A percentile compares a stretch with the other conserved stretches of the same genome.
phyloP scores from a whole-genome alignment of 2,329 filamentous ascomycete species.

The Pyrenophora graminea region DNA sequence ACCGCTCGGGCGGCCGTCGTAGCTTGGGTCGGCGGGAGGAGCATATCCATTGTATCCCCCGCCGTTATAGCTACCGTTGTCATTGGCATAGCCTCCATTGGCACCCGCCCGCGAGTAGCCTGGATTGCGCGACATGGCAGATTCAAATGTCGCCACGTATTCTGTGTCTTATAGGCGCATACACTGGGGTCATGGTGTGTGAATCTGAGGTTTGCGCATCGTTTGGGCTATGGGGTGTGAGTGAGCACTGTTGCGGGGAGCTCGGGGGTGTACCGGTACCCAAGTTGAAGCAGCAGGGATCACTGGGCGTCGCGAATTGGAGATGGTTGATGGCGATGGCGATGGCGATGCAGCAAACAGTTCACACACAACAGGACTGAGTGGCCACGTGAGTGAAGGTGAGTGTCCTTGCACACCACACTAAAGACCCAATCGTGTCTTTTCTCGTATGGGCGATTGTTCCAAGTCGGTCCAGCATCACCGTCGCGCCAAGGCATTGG shows the following conservation, averaged over 20 bases:
- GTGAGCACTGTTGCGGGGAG: constrained; percentile 30
- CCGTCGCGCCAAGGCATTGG: constrained; percentile 19
- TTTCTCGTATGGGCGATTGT: too few species aligned
- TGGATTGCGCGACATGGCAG: constrained; percentile 45
- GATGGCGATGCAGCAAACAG: neutral
- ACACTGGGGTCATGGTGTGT: constrained; percentile 21
- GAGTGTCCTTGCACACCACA: too few species aligned
- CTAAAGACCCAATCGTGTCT: too few species aligned
- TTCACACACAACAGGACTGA: too few species aligned
- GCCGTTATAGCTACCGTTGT: constrained; percentile 18
- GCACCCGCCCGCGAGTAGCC: constrained; percentile 37
- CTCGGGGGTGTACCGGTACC: constrained; percentile 25
- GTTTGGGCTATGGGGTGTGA: constrained; percentile 6
- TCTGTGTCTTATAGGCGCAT: constrained; percentile 3
- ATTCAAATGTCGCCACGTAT: constrained; percentile 12
- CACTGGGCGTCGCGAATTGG: neutral
- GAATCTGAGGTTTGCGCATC: constrained; percentile 14
- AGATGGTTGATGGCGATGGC: neutral
- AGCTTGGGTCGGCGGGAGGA: constrained; percentile 22
- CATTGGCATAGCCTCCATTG: constrained; percentile 47
- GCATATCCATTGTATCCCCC: constrained; percentile 30
- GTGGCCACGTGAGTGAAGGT: too few species aligned
- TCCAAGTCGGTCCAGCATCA: neutral
- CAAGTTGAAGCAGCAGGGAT: constrained; percentile 22
- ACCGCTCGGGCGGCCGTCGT: constrained; percentile 26